Evolutionary conservation across 768 basidiomycete genomes (phyloP).

Genomic region (Lentinus brumalis): DNA sequence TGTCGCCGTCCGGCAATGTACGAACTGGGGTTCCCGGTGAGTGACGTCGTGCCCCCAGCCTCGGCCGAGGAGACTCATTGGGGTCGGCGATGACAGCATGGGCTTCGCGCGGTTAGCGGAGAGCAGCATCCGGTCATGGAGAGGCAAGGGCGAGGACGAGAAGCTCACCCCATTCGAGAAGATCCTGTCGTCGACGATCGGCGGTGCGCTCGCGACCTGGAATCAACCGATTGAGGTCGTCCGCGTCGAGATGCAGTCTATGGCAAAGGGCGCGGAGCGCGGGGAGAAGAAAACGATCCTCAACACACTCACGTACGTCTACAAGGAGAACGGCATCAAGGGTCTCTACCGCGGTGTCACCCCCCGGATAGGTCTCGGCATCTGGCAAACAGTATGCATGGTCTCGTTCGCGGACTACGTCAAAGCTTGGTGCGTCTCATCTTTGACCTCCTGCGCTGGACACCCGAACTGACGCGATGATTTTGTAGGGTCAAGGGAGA

Average conservation of each 20-base stretch:
- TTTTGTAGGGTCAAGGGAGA: slow-evolving; percentile 12
- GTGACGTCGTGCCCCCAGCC: slow-evolving; percentile 22
- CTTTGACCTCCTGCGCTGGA: neutral
- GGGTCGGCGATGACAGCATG: slow-evolving; percentile 56
- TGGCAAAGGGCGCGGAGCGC: slow-evolving; percentile 83
- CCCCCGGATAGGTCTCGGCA: slow-evolving; percentile 92
- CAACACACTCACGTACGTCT: slow-evolving; percentile 92
- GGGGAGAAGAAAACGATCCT: slow-evolving; percentile 91
- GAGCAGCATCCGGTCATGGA: slow-evolving; percentile 68
- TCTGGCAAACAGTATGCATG: slow-evolving; percentile 99
- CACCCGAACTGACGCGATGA: neutral
- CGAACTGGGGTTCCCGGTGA: slow-evolving; percentile 91
- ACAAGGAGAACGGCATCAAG: slow-evolving; percentile 94
- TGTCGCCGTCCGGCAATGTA: slow-evolving; percentile 88
- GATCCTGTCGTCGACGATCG: slow-evolving; percentile 84
- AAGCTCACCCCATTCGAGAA: slow-evolving; percentile 79
- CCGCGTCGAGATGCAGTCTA: slow-evolving; percentile 99
- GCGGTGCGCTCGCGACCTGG: slow-evolving; percentile 97
- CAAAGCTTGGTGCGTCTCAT: slow-evolving; percentile 65
- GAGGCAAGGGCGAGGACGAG: slow-evolving; percentile 79
- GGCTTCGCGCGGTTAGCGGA: slow-evolving; percentile 96
- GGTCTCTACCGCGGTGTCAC: slow-evolving; percentile 98
- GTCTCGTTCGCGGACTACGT: slow-evolving; percentile 97
- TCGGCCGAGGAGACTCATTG: neutral
- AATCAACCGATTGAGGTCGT: slow-evolving; percentile 99